A percentile compares a stretch with the other conserved stretches of the same genome.
Evolutionary conservation across 2,329 filamentous ascomycete species (phyloP).

Genomic region (Verticillium nonalfalfae): DNA sequence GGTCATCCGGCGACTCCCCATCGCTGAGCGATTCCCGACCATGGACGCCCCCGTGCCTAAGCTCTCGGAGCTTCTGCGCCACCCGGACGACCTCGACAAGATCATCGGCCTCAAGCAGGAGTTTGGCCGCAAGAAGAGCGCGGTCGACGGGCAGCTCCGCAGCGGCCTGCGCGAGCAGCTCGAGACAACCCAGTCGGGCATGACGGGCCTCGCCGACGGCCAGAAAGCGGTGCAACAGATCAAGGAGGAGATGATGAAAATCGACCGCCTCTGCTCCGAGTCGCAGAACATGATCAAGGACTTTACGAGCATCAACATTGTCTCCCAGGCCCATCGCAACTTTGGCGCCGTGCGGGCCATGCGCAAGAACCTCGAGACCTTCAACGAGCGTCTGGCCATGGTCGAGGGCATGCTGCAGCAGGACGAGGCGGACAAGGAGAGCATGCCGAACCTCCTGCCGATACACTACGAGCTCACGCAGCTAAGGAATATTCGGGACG

Average conservation of each 20-base stretch:
- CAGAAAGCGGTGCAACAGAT: slow-evolving; percentile 89
- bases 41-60: slow-evolving; percentile 70
- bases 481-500: slow-evolving; percentile 88
- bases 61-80: slow-evolving; percentile 86
- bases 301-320: slow-evolving; percentile 86
- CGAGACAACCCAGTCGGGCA: slow-evolving; percentile 88
- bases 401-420: slow-evolving; percentile 74
- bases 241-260: slow-evolving; percentile 98
- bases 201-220: slow-evolving; percentile 81
- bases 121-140: slow-evolving; percentile 88
- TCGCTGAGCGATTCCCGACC: slow-evolving; percentile 7
- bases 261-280: slow-evolving; percentile 94
- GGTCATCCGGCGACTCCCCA: not conserved
- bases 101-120: slow-evolving; percentile 84
- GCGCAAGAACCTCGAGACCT: slow-evolving; percentile 83
- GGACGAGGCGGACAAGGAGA: slow-evolving; percentile 80
- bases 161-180: slow-evolving; percentile 86
- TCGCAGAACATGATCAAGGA: slow-evolving; percentile 96
- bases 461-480: slow-evolving; percentile 90
- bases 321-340: slow-evolving; percentile 92
- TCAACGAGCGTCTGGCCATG: slow-evolving; percentile 68
- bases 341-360: slow-evolving; percentile 92
- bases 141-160: slow-evolving; percentile 84
- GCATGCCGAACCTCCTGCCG: slow-evolving; percentile 84
- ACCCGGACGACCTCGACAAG: slow-evolving; percentile 96